Evolutionary conservation across 73 alveolate genomes (phyloP).

Genomic region (Paramecium sonneborni): DNA sequence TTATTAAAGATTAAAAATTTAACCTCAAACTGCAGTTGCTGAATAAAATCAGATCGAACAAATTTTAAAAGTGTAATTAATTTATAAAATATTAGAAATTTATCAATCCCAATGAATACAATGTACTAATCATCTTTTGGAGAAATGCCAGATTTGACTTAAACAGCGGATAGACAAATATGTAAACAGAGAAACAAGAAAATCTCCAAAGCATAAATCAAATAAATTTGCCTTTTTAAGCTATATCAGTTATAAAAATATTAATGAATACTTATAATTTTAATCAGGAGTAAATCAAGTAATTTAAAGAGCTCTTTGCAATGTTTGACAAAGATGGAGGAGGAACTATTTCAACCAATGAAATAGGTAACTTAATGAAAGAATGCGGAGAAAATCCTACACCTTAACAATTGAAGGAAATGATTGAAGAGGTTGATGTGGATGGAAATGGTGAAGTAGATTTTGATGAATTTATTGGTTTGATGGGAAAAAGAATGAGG

Average conservation of each 20-base stretch:
- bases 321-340: constrained; percentile 90
- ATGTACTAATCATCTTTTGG: neutral
- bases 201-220: constrained; percentile 2
- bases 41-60: neutral
- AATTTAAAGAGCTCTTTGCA: constrained; percentile 63
- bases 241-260: neutral
- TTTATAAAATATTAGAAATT: neutral
- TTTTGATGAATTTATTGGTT: constrained; percentile 82
- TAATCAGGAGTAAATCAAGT: neutral
- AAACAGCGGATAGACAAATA: neutral
- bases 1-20: neutral
- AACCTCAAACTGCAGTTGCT: neutral
- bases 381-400: constrained; percentile 82
- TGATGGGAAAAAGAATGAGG: constrained; percentile 74
- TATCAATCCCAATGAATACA: constrained; percentile 11
- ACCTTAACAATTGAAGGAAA: constrained; percentile 80
- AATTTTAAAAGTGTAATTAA: neutral
- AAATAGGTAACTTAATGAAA: constrained; percentile 80
- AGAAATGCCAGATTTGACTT: neutral
- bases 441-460: constrained; percentile 88
- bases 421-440: constrained; percentile 86
- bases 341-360: constrained; percentile 81
- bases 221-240: neutral
- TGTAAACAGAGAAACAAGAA: neutral
- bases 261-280: constrained; percentile 28